Conservation (phyloP, 495 filamentous ascomycete genomes). For the Chaetomium tenue region DNA sequence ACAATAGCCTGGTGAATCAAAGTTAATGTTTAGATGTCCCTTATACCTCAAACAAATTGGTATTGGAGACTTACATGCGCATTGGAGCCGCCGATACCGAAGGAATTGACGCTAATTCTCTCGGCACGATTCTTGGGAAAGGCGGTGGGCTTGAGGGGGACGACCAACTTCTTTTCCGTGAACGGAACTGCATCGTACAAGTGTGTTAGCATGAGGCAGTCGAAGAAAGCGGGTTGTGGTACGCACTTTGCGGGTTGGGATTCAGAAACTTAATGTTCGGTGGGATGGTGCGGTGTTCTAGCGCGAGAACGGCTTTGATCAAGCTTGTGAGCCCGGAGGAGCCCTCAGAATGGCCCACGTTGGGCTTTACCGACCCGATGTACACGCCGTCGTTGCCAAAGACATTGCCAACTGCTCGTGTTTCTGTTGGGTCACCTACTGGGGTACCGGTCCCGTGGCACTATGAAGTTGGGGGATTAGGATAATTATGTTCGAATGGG, state of each 20-base stretch:
- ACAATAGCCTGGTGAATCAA: not conserved
- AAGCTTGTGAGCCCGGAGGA: constrained; percentile 2
- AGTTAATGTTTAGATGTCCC: no score
- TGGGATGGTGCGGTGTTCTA: constrained; percentile 1
- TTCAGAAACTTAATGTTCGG: constrained; percentile 2
- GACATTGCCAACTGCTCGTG: constrained; percentile 30
- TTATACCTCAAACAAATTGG: not conserved
- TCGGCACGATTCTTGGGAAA: constrained; percentile 25
- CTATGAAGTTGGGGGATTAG: not conserved
- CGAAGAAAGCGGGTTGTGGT: no score
- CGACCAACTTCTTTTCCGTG: constrained; percentile 21
- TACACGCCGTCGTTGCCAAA: constrained; percentile 3
- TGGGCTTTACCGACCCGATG: constrained; percentile 11
- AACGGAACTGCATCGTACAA: constrained; percentile 10
- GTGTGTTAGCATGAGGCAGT: not conserved
- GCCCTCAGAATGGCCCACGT: constrained; percentile 3
- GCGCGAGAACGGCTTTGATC: constrained; percentile 4
- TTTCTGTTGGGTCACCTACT: constrained; percentile 47
- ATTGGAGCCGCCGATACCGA: constrained; percentile 51
- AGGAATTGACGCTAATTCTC: constrained; percentile 49
- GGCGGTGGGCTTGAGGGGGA: constrained; percentile 28
- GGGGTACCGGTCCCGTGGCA: constrained; percentile 7
- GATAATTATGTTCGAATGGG: not conserved
- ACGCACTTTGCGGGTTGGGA: constrained; percentile 5
- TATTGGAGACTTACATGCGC: constrained; percentile 1